Conservation (phyloP, 164 flowering plant species). For the Kingdonia uniflora region DNA sequence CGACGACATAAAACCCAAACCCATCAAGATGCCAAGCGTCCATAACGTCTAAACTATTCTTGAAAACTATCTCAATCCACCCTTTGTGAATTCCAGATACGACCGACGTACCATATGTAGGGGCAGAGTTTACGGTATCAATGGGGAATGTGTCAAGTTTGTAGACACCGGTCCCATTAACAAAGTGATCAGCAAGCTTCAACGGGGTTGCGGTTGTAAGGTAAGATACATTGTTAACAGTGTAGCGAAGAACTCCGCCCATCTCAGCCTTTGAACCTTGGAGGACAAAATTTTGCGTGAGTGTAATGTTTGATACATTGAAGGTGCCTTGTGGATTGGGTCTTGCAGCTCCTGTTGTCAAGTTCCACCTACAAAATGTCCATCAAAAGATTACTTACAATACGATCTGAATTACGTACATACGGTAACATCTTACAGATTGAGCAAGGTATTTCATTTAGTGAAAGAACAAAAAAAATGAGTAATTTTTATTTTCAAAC, state of each 20-base stretch:
- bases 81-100: constrained; percentile 44
- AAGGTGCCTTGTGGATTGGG: constrained; percentile 77
- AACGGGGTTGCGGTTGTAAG: constrained; percentile 34
- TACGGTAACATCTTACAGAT: too few species aligned
- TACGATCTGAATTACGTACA: too few species aligned
- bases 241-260: constrained; percentile 13
- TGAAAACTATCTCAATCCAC: constrained; percentile 49
- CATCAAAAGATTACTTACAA: too few species aligned
- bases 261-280: constrained; percentile 19
- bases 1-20: constrained; percentile 56
- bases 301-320: constrained; percentile 35
- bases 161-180: constrained; percentile 39
- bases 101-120: constrained; percentile 38
- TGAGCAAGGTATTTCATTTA: too few species aligned
- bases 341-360: constrained; percentile 67
- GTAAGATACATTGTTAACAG: constrained; percentile 48
- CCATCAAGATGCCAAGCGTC: constrained; percentile 78
- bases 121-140: constrained; percentile 14
- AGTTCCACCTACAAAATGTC: constrained; percentile 34
- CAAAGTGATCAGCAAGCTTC: constrained; percentile 48
- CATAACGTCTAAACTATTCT: constrained; percentile 28
- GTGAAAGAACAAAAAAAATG: too few species aligned
- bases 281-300: constrained; percentile 42
- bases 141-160: constrained; percentile 37
- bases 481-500: too few species aligned